Percentiles rank a stretch among this genome's conserved stretches.
phyloP scores from a whole-genome alignment of 768 basidiomycete species.

The Cystobasidium tubakii region DNA sequence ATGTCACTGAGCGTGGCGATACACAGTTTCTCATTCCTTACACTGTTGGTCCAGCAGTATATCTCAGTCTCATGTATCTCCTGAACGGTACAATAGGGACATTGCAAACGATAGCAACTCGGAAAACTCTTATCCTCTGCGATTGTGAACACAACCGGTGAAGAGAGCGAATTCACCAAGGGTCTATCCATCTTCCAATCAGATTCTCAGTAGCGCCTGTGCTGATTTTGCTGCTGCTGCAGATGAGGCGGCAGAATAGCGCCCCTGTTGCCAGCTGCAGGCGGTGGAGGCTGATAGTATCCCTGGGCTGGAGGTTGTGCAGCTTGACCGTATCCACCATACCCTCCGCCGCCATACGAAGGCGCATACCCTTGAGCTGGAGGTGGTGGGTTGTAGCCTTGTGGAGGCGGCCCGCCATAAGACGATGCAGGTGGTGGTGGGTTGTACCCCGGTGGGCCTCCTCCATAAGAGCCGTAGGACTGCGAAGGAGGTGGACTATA shows the following conservation, averaged over 20 bases:
- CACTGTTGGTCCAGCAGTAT: no score
- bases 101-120: no score
- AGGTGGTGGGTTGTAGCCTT: constrained; percentile 4
- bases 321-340: constrained; percentile 29
- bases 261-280: not conserved
- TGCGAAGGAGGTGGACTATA: not conserved
- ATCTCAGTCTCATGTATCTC: no score
- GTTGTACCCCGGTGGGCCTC: not conserved
- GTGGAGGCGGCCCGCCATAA: constrained; percentile 20
- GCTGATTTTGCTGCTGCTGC: constrained; percentile 2
- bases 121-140: no score
- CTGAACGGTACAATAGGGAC: no score
- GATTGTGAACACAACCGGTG: no score
- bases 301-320: not conserved
- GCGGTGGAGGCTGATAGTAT: not conserved
- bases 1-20: no score
- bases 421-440: not conserved
- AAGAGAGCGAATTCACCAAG: no score
- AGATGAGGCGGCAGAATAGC: constrained; percentile 25
- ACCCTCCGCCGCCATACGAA: constrained; percentile 4
- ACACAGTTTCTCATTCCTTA: no score
- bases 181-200: no score
- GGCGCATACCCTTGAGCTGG: constrained; percentile 4
- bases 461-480: constrained; percentile 26
- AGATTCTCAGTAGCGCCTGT: not conserved